Conservation (phyloP, 176 grass and related monocot species). For the Tillandsia fasciculata region DNA sequence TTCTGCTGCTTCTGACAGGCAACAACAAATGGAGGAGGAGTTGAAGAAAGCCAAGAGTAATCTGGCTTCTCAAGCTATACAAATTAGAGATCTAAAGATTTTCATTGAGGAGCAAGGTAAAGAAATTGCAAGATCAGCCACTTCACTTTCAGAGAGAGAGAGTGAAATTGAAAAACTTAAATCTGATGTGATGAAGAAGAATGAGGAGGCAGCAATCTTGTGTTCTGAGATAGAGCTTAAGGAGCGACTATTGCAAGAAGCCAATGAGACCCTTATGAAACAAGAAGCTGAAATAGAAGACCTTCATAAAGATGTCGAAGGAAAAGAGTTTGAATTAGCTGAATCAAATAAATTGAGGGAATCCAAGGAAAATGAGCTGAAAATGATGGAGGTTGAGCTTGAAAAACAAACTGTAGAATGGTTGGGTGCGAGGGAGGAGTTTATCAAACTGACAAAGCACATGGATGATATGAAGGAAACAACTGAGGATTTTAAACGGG, state of each 20-base stretch:
- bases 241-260: slow-evolving; percentile 39
- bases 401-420: slow-evolving; percentile 56
- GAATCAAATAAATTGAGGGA: slow-evolving; percentile 43
- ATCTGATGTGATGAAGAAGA: slow-evolving; percentile 50
- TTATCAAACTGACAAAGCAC: slow-evolving; percentile 48
- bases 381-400: slow-evolving; percentile 43
- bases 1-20: slow-evolving; percentile 41
- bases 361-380: slow-evolving; percentile 44
- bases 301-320: slow-evolving; percentile 38
- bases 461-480: slow-evolving; percentile 40
- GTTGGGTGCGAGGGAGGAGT: slow-evolving; percentile 49
- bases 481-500: slow-evolving; percentile 43
- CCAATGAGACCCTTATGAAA: slow-evolving; percentile 29
- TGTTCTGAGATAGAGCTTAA: slow-evolving; percentile 44
- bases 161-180: slow-evolving; percentile 60
- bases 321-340: slow-evolving; percentile 44
- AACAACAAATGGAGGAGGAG: slow-evolving; percentile 58
- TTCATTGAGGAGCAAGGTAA: slow-evolving; percentile 45
- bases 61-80: slow-evolving; percentile 44
- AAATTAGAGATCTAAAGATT: slow-evolving; percentile 59
- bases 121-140: slow-evolving; percentile 40
- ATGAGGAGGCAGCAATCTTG: slow-evolving; percentile 36
- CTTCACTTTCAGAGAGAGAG: slow-evolving; percentile 42
- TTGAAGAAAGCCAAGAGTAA: slow-evolving; percentile 46
- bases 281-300: slow-evolving; percentile 47